phyloP scores from a whole-genome alignment of 2,329 filamentous ascomycete species.

The Coleophoma cylindrospora region DNA sequence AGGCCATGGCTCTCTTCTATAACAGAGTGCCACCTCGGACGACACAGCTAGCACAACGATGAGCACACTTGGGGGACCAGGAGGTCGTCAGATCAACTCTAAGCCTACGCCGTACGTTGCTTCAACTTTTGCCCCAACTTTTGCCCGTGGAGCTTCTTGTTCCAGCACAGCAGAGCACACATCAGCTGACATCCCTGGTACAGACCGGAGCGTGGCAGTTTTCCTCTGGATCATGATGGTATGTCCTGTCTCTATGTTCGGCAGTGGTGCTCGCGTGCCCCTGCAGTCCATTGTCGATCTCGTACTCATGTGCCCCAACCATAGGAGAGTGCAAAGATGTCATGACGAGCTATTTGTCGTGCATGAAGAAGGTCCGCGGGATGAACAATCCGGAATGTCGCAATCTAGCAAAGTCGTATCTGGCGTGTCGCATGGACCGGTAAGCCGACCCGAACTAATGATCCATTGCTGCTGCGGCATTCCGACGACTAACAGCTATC shows the following conservation, averaged over 20 bases:
- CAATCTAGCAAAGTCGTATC: constrained; percentile 78
- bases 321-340: constrained; percentile 87
- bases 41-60: constrained; percentile 27
- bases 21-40: no score
- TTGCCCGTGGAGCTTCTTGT: background rate
- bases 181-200: constrained; percentile 1
- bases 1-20: no score
- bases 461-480: background rate
- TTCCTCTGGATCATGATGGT: constrained; percentile 94
- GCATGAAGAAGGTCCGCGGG: constrained; percentile 78
- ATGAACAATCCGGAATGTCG: constrained; percentile 85
- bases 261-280: no score
- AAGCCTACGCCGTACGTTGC: constrained; percentile 66
- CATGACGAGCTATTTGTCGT: constrained; percentile 80
- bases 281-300: no score
- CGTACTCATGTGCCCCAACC: background rate
- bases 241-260: constrained; percentile 14
- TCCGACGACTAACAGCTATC: background rate
- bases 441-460: constrained; percentile 35
- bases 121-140: background rate
- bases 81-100: constrained; percentile 54
- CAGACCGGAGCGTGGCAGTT: constrained; percentile 87
- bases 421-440: constrained; percentile 93
- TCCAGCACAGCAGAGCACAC: background rate
- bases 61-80: constrained; percentile 67